Evolutionary conservation across 306 rosid genomes (phyloP).

Genomic region (Purshia tridentata): DNA sequence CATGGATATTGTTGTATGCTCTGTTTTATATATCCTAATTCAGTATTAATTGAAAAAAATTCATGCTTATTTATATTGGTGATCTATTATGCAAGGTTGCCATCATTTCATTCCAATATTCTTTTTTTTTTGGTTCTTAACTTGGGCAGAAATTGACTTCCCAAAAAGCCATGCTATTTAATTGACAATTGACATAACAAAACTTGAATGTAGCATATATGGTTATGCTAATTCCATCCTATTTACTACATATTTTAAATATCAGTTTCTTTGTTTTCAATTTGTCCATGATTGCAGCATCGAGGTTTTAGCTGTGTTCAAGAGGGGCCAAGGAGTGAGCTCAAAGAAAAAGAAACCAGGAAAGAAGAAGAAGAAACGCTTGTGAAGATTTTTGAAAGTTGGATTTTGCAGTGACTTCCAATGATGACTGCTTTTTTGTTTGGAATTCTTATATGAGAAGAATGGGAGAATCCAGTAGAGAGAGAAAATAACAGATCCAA

Average conservation of each 20-base stretch:
- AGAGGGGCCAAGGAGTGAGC: constrained; percentile 47
- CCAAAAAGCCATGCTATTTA: not conserved
- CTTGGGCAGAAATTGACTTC: not conserved
- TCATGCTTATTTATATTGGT: not conserved
- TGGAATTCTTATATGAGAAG: constrained; percentile 7
- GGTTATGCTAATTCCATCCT: not conserved
- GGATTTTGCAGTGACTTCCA: not conserved
- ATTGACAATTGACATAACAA: not conserved
- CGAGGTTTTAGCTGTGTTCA: constrained; percentile 82
- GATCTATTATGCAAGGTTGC: not conserved
- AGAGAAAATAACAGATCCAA: constrained; percentile 14
- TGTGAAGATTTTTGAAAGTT: constrained; percentile 26
- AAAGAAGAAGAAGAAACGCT: constrained; percentile 64
- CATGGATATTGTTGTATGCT: not conserved
- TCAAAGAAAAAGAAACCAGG: constrained; percentile 61
- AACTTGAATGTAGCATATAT: not conserved
- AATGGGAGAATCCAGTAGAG: not conserved
- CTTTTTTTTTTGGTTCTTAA: not conserved
- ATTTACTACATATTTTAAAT: not conserved
- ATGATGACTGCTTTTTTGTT: not conserved
- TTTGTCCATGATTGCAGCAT: constrained; percentile 49
- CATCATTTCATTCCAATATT: not conserved
- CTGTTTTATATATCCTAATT: not conserved
- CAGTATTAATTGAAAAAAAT: not conserved
- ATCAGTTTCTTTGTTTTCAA: not conserved